These are phyloP conservation scores for Backusella australiensis DNA, from an alignment of 192 early-diverging fungal genomes.

Conservation along the genomic window DNA sequence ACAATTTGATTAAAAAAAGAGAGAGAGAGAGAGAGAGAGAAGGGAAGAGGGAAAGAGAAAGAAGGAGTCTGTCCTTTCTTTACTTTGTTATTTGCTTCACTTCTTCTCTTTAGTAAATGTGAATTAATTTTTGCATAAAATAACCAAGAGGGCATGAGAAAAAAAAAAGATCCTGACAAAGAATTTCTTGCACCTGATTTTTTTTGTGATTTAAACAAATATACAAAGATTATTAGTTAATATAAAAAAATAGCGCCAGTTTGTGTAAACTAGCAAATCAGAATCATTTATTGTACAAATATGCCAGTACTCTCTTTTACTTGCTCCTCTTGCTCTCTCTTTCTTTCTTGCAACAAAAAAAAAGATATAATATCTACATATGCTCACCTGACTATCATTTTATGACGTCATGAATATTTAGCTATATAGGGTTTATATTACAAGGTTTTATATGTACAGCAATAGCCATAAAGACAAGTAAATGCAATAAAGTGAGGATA, in stretches of 20 bases:
- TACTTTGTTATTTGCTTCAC: background rate
- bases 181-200: background rate
- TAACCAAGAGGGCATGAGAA: background rate
- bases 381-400: background rate
- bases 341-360: background rate
- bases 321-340: background rate
- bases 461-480: background rate
- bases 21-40: background rate
- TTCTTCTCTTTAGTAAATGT: background rate
- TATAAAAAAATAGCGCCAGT: background rate
- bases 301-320: background rate
- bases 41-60: background rate
- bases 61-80: background rate
- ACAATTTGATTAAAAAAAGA: background rate
- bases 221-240: background rate
- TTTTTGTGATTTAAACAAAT: background rate
- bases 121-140: background rate
- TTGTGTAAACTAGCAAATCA: background rate
- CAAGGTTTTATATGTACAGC: background rate
- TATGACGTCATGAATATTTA: background rate
- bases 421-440: background rate
- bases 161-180: background rate
- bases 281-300: background rate
- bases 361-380: background rate
- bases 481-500: background rate